These are phyloP conservation scores for Mallotus nudiflorus DNA, from an alignment of 345 rosid species.

Conservation along the genomic window DNA sequence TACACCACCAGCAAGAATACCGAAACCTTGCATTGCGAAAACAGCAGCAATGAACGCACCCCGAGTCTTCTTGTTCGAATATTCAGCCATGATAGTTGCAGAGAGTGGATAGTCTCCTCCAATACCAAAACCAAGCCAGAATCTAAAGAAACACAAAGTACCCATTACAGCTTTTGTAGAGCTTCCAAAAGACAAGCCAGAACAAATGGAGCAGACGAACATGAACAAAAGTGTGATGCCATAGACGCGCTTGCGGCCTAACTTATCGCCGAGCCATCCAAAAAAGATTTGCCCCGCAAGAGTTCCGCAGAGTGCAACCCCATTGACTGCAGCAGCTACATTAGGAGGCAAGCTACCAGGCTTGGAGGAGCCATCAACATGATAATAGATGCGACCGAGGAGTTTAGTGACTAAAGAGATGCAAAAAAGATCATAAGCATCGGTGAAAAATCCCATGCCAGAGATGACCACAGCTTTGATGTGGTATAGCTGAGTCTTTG, in stretches of 20 bases:
- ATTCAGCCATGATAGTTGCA: slow-evolving; percentile 50
- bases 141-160: slow-evolving; percentile 21
- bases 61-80: slow-evolving; percentile 44
- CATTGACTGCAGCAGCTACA: slow-evolving; percentile 46
- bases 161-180: slow-evolving; percentile 7
- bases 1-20: slow-evolving; percentile 40
- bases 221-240: slow-evolving; percentile 12
- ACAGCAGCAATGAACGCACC: slow-evolving; percentile 43
- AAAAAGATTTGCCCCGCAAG: slow-evolving; percentile 24
- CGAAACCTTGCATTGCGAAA: slow-evolving; percentile 51
- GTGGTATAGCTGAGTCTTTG: slow-evolving; percentile 21
- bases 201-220: slow-evolving; percentile 5
- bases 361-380: slow-evolving; percentile 31
- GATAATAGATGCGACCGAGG: slow-evolving; percentile 46
- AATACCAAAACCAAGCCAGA: slow-evolving; percentile 25
- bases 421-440: slow-evolving; percentile 45
- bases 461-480: slow-evolving; percentile 34
- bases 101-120: slow-evolving; percentile 49
- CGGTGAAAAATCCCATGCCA: slow-evolving; percentile 51
- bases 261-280: slow-evolving; percentile 23
- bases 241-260: slow-evolving; percentile 16
- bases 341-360: slow-evolving; percentile 47
- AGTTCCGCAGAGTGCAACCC: slow-evolving; percentile 46
- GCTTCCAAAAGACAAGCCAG: slow-evolving; percentile 18
- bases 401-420: slow-evolving; percentile 43